A percentile compares a stretch with the other conserved stretches of the same genome.
phyloP scores from a whole-genome alignment of 2,329 filamentous ascomycete genomes.

The Apiospora hydei region DNA sequence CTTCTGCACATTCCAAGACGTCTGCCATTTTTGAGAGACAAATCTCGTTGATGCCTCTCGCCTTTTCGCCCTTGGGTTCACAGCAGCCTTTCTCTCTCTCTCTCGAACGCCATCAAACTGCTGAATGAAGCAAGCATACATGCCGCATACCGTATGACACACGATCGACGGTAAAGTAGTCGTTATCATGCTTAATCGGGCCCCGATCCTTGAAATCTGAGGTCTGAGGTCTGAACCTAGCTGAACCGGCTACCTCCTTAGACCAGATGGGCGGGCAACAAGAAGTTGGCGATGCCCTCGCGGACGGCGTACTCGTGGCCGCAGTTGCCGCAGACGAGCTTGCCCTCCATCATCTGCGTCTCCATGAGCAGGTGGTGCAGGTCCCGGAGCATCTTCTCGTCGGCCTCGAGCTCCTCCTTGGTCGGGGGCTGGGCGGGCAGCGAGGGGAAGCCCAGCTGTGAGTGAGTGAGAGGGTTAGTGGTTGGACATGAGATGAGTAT shows the following conservation, averaged over 20 bases:
- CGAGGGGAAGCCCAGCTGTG: conserved; percentile 78
- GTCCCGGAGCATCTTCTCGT: conserved; percentile 77
- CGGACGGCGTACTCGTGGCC: conserved; percentile 94
- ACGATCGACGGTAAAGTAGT: no score
- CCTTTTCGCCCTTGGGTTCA: background rate
- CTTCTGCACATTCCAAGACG: background rate
- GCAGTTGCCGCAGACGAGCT: conserved; percentile 88
- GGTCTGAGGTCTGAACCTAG: background rate
- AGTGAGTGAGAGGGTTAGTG: background rate
- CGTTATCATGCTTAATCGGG: no score
- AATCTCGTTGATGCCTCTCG: background rate
- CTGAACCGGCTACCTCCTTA: conserved; percentile 36
- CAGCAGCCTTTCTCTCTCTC: background rate
- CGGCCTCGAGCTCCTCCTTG: conserved; percentile 65
- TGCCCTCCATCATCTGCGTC: conserved; percentile 88
- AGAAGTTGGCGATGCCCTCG: conserved; percentile 95
- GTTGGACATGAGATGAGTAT: no score
- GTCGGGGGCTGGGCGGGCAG: conserved; percentile 72
- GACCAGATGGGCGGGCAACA: conserved; percentile 91
- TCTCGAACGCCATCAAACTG: background rate
- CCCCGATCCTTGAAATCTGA: background rate
- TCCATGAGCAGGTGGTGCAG: conserved; percentile 85
- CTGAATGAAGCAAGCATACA: background rate
- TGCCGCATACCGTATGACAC: no score
- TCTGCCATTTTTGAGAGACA: background rate